Evolutionary conservation across 192 early-diverging fungal genomes (phyloP).

Genomic region (Cladochytrium replicatum): DNA sequence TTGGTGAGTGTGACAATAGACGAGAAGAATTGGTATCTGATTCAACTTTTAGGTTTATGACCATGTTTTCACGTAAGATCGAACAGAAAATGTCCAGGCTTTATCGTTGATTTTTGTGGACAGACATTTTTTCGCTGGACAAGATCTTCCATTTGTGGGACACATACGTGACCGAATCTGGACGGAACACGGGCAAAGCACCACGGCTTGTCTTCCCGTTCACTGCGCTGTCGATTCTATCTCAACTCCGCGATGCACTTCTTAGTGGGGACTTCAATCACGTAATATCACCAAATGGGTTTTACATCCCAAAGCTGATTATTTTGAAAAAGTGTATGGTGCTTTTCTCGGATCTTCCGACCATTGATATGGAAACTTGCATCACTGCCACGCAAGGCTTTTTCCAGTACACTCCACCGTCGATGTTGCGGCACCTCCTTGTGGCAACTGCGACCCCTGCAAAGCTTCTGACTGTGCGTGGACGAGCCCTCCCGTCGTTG

Average conservation of each 20-base stretch:
- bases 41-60: conserved; percentile 48
- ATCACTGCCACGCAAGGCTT: conserved; percentile 48
- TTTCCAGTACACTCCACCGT: conserved; percentile 62
- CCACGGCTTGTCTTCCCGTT: conserved; percentile 55
- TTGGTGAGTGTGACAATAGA: conserved; percentile 24
- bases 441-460: no score
- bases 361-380: conserved; percentile 64
- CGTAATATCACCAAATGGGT: no score
- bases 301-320: conserved; percentile 33
- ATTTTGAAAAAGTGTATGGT: conserved; percentile 24
- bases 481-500: no score
- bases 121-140: conserved; percentile 73
- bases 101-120: not conserved
- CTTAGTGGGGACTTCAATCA: conserved; percentile 63
- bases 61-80: conserved; percentile 65
- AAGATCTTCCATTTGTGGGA: conserved; percentile 78
- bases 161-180: conserved; percentile 52
- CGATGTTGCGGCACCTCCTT: conserved; percentile 26
- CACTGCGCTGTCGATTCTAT: conserved; percentile 57
- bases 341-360: conserved; percentile 43
- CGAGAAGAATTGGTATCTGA: not conserved
- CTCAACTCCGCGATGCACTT: conserved; percentile 52
- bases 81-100: no score
- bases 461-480: no score
- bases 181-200: no score